Evolutionary conservation across 1,139 yeast genomes (phyloP).

Genomic region (Hyphopichia burtonii): DNA sequence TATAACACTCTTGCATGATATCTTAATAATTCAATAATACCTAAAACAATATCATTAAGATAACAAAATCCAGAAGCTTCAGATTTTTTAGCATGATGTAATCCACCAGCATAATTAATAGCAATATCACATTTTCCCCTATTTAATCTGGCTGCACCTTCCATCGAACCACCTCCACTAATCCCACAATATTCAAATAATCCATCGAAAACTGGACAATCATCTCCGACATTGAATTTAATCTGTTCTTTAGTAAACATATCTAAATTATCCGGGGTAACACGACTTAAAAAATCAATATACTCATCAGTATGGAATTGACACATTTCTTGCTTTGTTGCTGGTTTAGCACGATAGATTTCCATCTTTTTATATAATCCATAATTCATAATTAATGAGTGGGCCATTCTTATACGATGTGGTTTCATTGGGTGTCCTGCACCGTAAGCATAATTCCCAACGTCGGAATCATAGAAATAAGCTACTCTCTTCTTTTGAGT

Average conservation of each 20-base stretch:
- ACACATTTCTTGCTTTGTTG: conserved; percentile 97
- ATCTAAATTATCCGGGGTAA: conserved; percentile 92
- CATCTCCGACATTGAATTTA: conserved; percentile 95
- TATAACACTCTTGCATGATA: conserved; percentile 95
- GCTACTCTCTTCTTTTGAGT: conserved; percentile 45
- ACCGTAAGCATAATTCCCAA: conserved; percentile 96
- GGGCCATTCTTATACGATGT: conserved; percentile 98
- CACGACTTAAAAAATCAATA: conserved; percentile 88
- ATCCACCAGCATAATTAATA: conserved; percentile 94
- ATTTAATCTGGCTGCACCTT: conserved; percentile 91
- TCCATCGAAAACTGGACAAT: conserved; percentile 96
- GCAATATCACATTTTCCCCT: conserved; percentile 95
- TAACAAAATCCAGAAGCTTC: conserved; percentile 98
- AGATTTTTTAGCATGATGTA: conserved; percentile 94
- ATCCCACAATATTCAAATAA: conserved; percentile 92
- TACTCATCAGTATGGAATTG: conserved; percentile 98
- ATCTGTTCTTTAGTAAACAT: conserved; percentile 89
- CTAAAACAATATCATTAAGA: conserved; percentile 66
- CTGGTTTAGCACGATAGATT: conserved; percentile 94
- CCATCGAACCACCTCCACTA: conserved; percentile 96
- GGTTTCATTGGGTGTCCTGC: conserved; percentile 99
- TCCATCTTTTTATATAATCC: conserved; percentile 97
- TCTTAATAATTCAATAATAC: conserved; percentile 82
- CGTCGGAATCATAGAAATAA: conserved; percentile 66
- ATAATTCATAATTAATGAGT: conserved; percentile 93